Base-by-base conservation (phyloP, 169 alveolate genomes). In the Cryptosporidium ubiquitum region DNA sequence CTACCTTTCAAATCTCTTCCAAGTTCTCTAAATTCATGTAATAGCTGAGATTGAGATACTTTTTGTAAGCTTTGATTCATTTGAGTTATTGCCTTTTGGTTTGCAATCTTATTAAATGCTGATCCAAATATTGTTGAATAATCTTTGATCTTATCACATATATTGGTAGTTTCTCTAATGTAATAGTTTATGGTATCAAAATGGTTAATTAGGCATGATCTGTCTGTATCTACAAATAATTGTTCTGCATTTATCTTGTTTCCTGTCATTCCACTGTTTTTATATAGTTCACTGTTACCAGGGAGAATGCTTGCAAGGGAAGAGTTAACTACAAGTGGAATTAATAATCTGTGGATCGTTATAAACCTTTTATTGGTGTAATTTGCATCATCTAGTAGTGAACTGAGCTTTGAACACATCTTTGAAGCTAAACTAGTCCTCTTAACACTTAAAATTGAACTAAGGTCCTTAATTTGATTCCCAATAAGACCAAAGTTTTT, bases 1-100 rank as follows among this genome's bases (percentile, higher is more conserved):
- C 79, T 79, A 18, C 79, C 89, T 35, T 79, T 79, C 16, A 79
- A 44, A 39, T 79, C 89, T 20, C 75, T 79, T 26, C 69, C 89
- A 3, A 79, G 14, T 47, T 79, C 89, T 6, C 75, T 68, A 35
- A 79, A 79, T 44, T 79, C 89, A 44, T 79, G 89, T 64, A 79
- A 61, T 23, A 79, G n/a, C 23, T 79, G 89, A 33, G 89, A 79
- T 18, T 79, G 89, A 42, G 89, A 60, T 5, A 79, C 35, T 35
- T 79, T 58, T 20, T 60, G 55, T 29, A 79, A 33, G 3, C 37
- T 79, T 26, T 58, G 49, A 40, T 44, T 64, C 40, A 79, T 60
- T 23, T 79, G 64, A 10, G 33, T 44, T 5, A 79, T 64, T 47
- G 49, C 74, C 23, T 79, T 79, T 39, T 60, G 71, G 61, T 58